Conservation (phyloP, 2,329 filamentous ascomycete species). For the Colletotrichum tofieldiae region DNA sequence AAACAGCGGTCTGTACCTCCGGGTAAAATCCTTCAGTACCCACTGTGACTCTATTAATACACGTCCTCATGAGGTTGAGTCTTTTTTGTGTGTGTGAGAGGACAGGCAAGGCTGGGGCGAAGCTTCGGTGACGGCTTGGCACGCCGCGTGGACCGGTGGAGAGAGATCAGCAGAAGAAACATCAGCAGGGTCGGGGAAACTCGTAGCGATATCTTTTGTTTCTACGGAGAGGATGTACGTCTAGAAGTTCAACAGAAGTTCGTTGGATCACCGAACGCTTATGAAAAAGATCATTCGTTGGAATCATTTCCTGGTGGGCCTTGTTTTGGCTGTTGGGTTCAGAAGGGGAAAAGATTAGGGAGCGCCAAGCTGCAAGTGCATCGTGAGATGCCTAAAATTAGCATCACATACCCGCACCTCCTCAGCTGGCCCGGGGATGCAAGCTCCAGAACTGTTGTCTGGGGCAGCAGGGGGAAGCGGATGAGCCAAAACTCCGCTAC, state of each 20-base stretch:
- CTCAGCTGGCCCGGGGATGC: slow-evolving; percentile 6
- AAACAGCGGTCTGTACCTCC: no score
- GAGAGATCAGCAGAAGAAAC: slow-evolving; percentile 20
- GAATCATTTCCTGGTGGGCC: slow-evolving; percentile 5
- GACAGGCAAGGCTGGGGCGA: background rate
- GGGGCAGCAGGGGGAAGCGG: background rate
- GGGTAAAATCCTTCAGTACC: no score
- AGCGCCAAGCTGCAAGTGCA: slow-evolving; percentile 22
- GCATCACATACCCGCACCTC: slow-evolving; percentile 26
- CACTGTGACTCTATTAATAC: slow-evolving; percentile 1
- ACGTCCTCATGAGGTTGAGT: background rate
- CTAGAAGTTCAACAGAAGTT: background rate
- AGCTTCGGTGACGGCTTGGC: slow-evolving; percentile 22
- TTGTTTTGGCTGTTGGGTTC: background rate
- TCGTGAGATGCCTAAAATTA: slow-evolving; percentile 35
- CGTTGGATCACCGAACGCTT: no score
- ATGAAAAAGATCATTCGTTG: background rate
- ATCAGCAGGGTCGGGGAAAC: background rate
- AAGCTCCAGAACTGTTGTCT: background rate
- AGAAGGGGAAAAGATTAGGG: background rate
- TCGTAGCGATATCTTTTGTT: background rate
- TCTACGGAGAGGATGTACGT: background rate
- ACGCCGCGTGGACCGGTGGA: slow-evolving; percentile 10
- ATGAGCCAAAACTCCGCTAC: background rate
- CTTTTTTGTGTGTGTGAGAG: background rate